Evolutionary conservation across 768 basidiomycete species (phyloP).

Genomic region (Phanerochaete sordida): DNA sequence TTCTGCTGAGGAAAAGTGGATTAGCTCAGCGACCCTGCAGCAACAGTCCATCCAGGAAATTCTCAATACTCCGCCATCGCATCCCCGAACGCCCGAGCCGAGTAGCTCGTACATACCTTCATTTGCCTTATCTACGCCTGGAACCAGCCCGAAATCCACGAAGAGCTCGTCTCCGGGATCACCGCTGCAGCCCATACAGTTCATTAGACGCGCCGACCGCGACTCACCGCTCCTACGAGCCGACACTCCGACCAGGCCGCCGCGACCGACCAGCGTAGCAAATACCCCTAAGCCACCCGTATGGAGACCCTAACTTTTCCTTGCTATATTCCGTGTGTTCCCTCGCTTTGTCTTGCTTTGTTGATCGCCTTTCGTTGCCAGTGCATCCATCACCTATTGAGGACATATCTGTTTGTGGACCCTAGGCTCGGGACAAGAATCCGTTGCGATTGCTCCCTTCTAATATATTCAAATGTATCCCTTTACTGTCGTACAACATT

Average conservation of each 20-base stretch:
- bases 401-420: slow-evolving; percentile 1
- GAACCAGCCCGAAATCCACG: slow-evolving; percentile 42
- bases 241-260: slow-evolving; percentile 64
- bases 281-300: slow-evolving; percentile 50
- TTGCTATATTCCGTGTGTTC: slow-evolving; percentile 6
- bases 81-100: slow-evolving; percentile 69
- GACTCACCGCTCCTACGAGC: slow-evolving; percentile 52
- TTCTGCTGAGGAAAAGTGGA: slow-evolving; percentile 73
- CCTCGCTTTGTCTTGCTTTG: slow-evolving; percentile 12
- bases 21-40: slow-evolving; percentile 70
- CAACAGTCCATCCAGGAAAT: slow-evolving; percentile 47
- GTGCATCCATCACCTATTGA: not conserved
- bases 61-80: slow-evolving; percentile 30
- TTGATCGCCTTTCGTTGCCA: slow-evolving; percentile 2
- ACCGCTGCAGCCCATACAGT: slow-evolving; percentile 64
- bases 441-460: not conserved
- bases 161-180: slow-evolving; percentile 55
- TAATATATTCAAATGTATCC: not conserved
- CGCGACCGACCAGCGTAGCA: slow-evolving; percentile 33
- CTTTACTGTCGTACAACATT: not conserved
- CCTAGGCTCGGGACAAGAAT: not conserved
- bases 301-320: slow-evolving; percentile 50
- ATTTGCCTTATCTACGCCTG: slow-evolving; percentile 55
- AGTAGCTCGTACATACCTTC: slow-evolving; percentile 54
- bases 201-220: slow-evolving; percentile 74